phyloP scores from a whole-genome alignment of 768 basidiomycete genomes.

The Chalciporus pseudorubinellus region DNA sequence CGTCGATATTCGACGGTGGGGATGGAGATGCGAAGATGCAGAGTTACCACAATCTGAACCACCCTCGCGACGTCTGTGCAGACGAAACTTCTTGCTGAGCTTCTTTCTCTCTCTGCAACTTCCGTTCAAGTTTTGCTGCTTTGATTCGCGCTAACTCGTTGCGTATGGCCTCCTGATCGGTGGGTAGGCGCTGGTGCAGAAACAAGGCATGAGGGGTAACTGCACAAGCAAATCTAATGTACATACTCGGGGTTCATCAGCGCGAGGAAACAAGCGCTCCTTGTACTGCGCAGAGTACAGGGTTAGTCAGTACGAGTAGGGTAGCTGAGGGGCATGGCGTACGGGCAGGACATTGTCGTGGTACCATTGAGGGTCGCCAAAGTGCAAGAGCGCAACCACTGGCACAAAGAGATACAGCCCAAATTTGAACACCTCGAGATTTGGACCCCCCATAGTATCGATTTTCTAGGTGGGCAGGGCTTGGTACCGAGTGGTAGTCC shows the following conservation, averaged over 20 bases:
- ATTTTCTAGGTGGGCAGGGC: no score
- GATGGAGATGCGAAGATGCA: neutral
- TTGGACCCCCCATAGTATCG: conserved; percentile 69
- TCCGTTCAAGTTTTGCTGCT: conserved; percentile 50
- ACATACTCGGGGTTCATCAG: conserved; percentile 54
- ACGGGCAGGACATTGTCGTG: conserved; percentile 73
- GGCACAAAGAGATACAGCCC: conserved; percentile 84
- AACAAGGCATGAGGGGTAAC: conserved; percentile 8
- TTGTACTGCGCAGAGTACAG: conserved; percentile 55
- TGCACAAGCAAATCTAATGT: neutral
- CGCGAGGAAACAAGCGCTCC: conserved; percentile 65
- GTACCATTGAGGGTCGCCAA: conserved; percentile 89
- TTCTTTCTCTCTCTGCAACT: conserved; percentile 44
- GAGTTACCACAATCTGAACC: conserved; percentile 27
- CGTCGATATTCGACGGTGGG: neutral
- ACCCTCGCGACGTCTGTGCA: conserved; percentile 23
- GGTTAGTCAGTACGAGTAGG: neutral
- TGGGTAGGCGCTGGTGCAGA: conserved; percentile 54
- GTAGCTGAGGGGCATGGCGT: conserved; percentile 20
- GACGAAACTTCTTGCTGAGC: conserved; percentile 19
- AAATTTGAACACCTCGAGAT: conserved; percentile 90
- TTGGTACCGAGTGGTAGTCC: no score
- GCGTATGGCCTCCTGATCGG: conserved; percentile 60
- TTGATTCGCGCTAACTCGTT: conserved; percentile 73
- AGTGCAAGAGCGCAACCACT: conserved; percentile 75